These are phyloP conservation scores for Ostreobium quekettii DNA, from an alignment of 139 green algal species.

Conservation along the genomic window DNA sequence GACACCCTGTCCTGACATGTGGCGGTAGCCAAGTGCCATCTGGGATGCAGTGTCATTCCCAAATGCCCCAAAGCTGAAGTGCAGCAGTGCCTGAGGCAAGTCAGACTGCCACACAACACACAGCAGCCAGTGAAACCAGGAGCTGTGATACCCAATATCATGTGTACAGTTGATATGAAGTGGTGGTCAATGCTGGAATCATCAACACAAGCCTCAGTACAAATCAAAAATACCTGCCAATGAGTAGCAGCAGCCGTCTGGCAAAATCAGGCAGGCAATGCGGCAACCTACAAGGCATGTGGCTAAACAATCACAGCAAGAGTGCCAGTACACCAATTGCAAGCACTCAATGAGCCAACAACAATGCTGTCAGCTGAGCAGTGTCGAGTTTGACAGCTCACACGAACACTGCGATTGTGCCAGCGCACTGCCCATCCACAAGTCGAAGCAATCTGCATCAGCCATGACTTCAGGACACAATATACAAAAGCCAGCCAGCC, in stretches of 20 bases:
- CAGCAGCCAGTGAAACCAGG: background rate
- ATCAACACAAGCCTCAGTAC: too few relatives aligned
- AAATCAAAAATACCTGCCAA: slow-evolving; percentile 17
- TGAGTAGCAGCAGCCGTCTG: background rate
- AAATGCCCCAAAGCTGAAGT: slow-evolving; percentile 73
- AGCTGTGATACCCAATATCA: background rate
- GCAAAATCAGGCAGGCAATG: background rate
- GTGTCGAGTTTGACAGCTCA: too few relatives aligned
- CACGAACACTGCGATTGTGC: background rate
- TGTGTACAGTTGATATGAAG: too few relatives aligned
- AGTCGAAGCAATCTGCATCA: background rate
- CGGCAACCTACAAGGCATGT: background rate
- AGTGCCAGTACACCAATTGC: too few relatives aligned
- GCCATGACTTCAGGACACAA: background rate
- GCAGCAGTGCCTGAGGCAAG: slow-evolving; percentile 45
- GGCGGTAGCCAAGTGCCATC: slow-evolving; percentile 75
- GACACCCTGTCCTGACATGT: slow-evolving; percentile 67
- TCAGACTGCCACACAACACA: slow-evolving; percentile 32
- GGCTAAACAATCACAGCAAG: too few relatives aligned
- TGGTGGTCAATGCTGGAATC: too few relatives aligned
- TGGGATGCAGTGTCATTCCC: slow-evolving; percentile 52
- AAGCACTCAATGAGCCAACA: too few relatives aligned
- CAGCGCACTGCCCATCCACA: background rate
- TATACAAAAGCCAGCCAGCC: too few relatives aligned
- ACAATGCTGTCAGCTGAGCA: too few relatives aligned